Conservation (phyloP, 192 early-diverging fungal genomes). For the Phycomyces blakesleeanus region DNA sequence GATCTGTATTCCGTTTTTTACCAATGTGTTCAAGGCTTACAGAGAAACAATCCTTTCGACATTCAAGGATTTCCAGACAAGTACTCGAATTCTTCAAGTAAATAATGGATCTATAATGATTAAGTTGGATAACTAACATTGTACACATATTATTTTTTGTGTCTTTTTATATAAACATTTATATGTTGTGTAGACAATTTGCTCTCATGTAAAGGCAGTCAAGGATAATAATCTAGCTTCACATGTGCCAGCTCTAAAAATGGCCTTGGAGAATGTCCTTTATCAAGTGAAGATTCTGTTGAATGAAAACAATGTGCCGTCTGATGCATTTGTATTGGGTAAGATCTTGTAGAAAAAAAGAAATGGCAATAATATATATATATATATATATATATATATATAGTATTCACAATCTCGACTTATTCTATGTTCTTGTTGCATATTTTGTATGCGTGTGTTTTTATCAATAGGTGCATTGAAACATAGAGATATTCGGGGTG, state of each 20-base stretch:
- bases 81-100: slow-evolving; percentile 51
- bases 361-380: too few relatives aligned
- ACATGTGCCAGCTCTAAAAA: slow-evolving; percentile 65
- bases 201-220: slow-evolving; percentile 70
- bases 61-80: slow-evolving; percentile 49
- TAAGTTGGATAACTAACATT: too few relatives aligned
- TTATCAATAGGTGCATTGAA: slow-evolving; percentile 60
- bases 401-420: too few relatives aligned
- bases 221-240: slow-evolving; percentile 59
- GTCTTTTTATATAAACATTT: not conserved
- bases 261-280: slow-evolving; percentile 67
- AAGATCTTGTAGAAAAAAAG: too few relatives aligned
- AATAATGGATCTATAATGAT: too few relatives aligned
- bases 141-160: not conserved
- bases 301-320: slow-evolving; percentile 59
- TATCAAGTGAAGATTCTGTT: slow-evolving; percentile 74
- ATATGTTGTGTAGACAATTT: slow-evolving; percentile 54
- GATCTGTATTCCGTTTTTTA: slow-evolving; percentile 45
- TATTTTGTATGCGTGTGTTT: too few relatives aligned
- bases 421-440: too few relatives aligned
- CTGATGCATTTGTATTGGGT: slow-evolving; percentile 38
- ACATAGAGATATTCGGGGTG: slow-evolving; percentile 67
- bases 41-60: slow-evolving; percentile 38
- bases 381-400: too few relatives aligned
- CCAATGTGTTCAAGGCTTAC: slow-evolving; percentile 43